Evolutionary conservation across 768 basidiomycete species (phyloP).

Genomic region (Boletales sp.): DNA sequence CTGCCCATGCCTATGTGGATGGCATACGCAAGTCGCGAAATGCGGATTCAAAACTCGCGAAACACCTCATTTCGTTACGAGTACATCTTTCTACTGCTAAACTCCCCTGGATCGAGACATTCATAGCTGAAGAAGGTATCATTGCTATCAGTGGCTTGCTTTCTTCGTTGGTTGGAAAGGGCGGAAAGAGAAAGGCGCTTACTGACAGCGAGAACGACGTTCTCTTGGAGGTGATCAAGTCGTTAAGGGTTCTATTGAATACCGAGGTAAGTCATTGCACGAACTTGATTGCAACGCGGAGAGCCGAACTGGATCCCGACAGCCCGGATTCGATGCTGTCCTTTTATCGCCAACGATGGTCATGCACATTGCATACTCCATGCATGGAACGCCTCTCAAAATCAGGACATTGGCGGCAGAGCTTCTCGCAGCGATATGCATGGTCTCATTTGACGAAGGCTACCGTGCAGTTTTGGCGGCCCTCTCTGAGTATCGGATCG

Average conservation of each 20-base stretch:
- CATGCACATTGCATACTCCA: slow-evolving; percentile 67
- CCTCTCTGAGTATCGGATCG: slow-evolving; percentile 74
- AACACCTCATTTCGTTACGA: slow-evolving; percentile 77
- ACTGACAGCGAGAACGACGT: slow-evolving; percentile 66
- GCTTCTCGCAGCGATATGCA: slow-evolving; percentile 79
- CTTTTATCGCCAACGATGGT: slow-evolving; percentile 61
- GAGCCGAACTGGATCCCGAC: neutral
- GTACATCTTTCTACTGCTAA: slow-evolving; percentile 85
- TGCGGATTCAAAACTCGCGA: slow-evolving; percentile 59
- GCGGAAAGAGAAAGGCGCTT: slow-evolving; percentile 56
- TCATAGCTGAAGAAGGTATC: slow-evolving; percentile 62
- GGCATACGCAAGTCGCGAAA: slow-evolving; percentile 52
- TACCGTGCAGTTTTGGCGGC: slow-evolving; percentile 73
- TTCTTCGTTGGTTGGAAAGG: slow-evolving; percentile 59
- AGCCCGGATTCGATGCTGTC: slow-evolving; percentile 74
- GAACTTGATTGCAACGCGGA: neutral
- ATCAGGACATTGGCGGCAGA: slow-evolving; percentile 69
- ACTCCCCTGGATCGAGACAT: slow-evolving; percentile 73
- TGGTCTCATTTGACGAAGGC: slow-evolving; percentile 67
- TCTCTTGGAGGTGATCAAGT: slow-evolving; percentile 72
- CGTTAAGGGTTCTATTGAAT: slow-evolving; percentile 79
- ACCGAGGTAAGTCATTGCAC: slow-evolving; percentile 56
- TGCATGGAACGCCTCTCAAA: slow-evolving; percentile 65
- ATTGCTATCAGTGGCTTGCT: slow-evolving; percentile 58
- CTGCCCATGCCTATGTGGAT: slow-evolving; percentile 62